Evolutionary conservation across 352 stramenopile genomes (phyloP), one percentile per base, ranked within the genome.

Genomic region (Peronosclerospora sorghi): DNA sequence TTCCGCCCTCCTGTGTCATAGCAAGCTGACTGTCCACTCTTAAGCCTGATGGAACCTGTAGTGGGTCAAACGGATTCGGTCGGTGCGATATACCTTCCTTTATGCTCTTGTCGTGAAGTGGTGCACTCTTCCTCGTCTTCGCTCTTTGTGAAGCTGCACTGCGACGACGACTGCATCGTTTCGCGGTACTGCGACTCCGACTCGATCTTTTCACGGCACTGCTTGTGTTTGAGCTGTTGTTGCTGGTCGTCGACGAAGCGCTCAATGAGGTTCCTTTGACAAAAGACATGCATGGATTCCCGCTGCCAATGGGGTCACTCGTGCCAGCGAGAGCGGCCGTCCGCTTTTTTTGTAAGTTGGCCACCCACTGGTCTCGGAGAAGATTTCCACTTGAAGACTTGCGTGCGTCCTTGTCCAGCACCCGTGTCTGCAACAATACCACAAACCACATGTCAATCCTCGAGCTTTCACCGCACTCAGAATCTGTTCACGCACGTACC

Each of bases 361-460:
- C 78, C n/a, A 90, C 62, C 78, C 78, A 90, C 48, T 90, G 74
- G 24, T 86, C 71, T 14, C 78, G 71, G 56, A 90, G 68, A 40
- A 65, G 75, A 58, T 90, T 90, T 41, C 53, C 51, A 37, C 58
- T 51, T 20, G 45, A 51, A 1, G 32, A 41, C 10, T 8, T 37
- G 10, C 26, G 42, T 7, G 13, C 12, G 36, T 65, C 51, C 26
- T 20, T 34, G 26, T 65, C 56, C 37, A 65, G 29, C 56, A 61
- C 54, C 35, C 62, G 51, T 50, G 15, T 65, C 56, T 65, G 27
- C 12, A 37, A n/a, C n/a, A 38, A 40, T 14, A 38, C 17, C 4
- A 15, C 1, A 21, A 40, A 38, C n/a, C n/a, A 29, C 20, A 14
- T 54, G 46, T 51, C 27, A 71, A 34, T 32, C 30, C 36, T 8